Conservation (phyloP, 2,329 filamentous ascomycete species). For the Aspergillus sp. region DNA sequence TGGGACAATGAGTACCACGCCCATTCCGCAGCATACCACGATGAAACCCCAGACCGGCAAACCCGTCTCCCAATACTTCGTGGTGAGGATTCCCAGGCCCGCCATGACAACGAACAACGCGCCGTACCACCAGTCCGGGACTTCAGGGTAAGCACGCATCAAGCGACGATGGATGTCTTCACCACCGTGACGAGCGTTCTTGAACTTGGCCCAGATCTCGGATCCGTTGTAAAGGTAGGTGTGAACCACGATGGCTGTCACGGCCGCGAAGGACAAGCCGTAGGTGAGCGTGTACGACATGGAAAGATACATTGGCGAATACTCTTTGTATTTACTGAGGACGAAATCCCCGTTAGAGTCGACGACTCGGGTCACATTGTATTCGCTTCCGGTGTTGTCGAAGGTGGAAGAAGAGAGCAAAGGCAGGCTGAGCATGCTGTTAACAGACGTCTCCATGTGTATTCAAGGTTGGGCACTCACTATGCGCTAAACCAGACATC, state of each 20-base stretch:
- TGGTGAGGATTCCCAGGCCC: slow-evolving; percentile 36
- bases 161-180: slow-evolving; percentile 66
- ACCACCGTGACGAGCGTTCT: slow-evolving; percentile 37
- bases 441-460: background rate
- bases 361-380: slow-evolving; percentile 35
- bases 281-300: slow-evolving; percentile 40
- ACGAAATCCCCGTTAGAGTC: slow-evolving; percentile 35
- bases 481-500: slow-evolving; percentile 51
- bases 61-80: slow-evolving; percentile 37
- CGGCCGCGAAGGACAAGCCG: slow-evolving; percentile 39
- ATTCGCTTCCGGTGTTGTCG: slow-evolving; percentile 34
- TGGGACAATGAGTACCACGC: slow-evolving; percentile 42
- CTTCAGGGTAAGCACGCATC: slow-evolving; percentile 64
- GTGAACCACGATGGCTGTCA: slow-evolving; percentile 37
- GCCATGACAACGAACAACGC: slow-evolving; percentile 35
- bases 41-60: slow-evolving; percentile 45
- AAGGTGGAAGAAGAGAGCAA: slow-evolving; percentile 32
- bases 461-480: slow-evolving; percentile 10
- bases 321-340: slow-evolving; percentile 40
- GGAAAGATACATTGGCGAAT: slow-evolving; percentile 43
- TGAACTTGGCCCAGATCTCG: slow-evolving; percentile 38
- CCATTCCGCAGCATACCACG: slow-evolving; percentile 40
- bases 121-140: slow-evolving; percentile 64
- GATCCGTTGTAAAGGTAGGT: slow-evolving; percentile 37
- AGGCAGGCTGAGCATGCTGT: slow-evolving; percentile 23